Base-by-base conservation (phyloP, 2,329 filamentous ascomycete species). In the Fusarium incarnatum region DNA sequence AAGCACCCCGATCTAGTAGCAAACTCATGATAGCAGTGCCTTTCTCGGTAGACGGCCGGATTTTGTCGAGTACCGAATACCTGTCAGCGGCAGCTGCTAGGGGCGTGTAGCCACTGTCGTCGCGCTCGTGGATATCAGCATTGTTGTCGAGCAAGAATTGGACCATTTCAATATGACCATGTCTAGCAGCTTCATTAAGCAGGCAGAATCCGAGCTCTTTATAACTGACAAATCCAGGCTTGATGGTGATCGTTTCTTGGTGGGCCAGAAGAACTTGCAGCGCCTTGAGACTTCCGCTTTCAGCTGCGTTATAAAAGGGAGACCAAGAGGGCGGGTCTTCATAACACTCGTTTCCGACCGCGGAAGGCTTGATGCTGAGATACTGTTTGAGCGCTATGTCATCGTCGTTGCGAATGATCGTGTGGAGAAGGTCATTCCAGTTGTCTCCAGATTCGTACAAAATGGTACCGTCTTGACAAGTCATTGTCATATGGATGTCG, bases 121-220 rank as follows among this genome's bases (percentile, higher is more conserved):
- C 45, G 11, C 45, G 45, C 25, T 20, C 45, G 12, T 47, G 18
- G 12, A 47, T 28, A 28, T 28, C 25, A 5, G 23, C 45, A 20
- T 15, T 18, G 3, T 47, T 47, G 8, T 47, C 25, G 12, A 47
- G 45, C 4, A 47, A 47, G 18, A 15, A 47, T 28, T 27, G 45
- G 2, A 47, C 45, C 18, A 47, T 28, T 1, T 28, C 45, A 2
- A 47, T 10, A 1, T 47, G 0, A 20, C 23, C 18, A 7, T 4
- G 18, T 1, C 25, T 3, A 2, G 45, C 18, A 7, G 45, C 45
- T 9, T 28, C 45, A 28, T 47, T 3, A 10, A 47, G 45, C 1
- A 47, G 0, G 0, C 9, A 2, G n/a, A 37, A 37, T 37, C 34
- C 34, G 34, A 1, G 34, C 0, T 20, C 8, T 2, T 3, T 47